Evolutionary conservation across 2,329 filamentous ascomycete species (phyloP), one percentile per base, ranked within the genome.

Genomic region (Fusarium abutilonis): DNA sequence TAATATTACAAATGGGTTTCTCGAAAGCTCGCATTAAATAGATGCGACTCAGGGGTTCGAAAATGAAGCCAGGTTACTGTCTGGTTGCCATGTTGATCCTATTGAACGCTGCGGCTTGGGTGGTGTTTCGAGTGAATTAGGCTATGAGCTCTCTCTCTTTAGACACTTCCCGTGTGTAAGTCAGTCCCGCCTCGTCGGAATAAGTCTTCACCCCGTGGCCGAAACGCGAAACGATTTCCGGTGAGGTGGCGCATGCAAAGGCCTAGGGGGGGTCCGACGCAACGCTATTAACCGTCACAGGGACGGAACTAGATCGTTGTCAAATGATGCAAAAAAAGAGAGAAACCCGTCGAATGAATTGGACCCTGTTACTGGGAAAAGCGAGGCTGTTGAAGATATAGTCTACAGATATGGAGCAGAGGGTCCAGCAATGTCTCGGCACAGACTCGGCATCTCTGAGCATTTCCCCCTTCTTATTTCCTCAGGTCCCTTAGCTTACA

Each of bases 201-300:
- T 44, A 43, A 28, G 36, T 29, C 29, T 39, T 23, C 31, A 36
- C 32, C 29, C 61, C 56, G 52, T 35, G 48, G 46, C 47, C 47
- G 51, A 56, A 52, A 69, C 52, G 63, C 47, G 51, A 56, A 52
- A 69, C 52, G 63, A 69, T 63, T 38, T 55, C 56, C 45, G 51
- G 52, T 35, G 32, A 44, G 49, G 51, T 66, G 62, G 64, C 42
- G 59, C 32, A 46, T 49, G 47, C 52, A 55, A 50, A 38, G 47
- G 28, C 8, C 19, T 39, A 46, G 43, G 23, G 28, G 42, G 43
- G 44, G 36, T 14, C 55, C 35, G 45, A 53, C 41, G 53, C 49
- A 47, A 56, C 58, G 42, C 57, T 59, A 46, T 49, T 23, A 64
- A 36, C 42, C 29, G 19, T 50, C 41, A 13, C 32, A 60, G 38